Evolutionary conservation across 2,329 filamentous ascomycete species (phyloP).

Genomic region (Diplodia scrobiculata): DNA sequence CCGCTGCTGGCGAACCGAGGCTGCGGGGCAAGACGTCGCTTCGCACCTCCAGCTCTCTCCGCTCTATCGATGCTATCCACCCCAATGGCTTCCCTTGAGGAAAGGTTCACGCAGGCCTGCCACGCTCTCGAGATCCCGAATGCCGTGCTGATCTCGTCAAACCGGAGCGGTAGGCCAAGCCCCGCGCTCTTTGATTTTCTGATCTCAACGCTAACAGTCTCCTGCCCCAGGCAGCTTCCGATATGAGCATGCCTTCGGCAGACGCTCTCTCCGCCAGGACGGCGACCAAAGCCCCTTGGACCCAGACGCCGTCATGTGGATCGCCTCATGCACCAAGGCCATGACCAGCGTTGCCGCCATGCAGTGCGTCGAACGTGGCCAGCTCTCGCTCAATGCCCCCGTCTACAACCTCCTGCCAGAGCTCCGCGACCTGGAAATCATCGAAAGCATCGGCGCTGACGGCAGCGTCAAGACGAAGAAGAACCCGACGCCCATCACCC

Average conservation of each 20-base stretch:
- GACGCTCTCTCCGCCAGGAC: slow-evolving; percentile 34
- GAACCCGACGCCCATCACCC: slow-evolving; percentile 18
- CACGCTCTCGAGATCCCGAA: slow-evolving; percentile 36
- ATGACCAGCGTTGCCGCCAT: slow-evolving; percentile 41
- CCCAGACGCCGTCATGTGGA: slow-evolving; percentile 42
- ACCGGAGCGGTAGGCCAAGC: slow-evolving; percentile 35
- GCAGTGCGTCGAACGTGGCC: slow-evolving; percentile 43
- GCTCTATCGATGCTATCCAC: neutral
- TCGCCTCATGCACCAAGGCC: slow-evolving; percentile 47
- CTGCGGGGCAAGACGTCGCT: neutral
- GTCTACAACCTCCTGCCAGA: slow-evolving; percentile 42
- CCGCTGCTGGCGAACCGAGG: neutral
- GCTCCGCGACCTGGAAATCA: slow-evolving; percentile 35
- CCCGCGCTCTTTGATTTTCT: too few species aligned
- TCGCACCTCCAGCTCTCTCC: too few species aligned
- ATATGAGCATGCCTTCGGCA: slow-evolving; percentile 45
- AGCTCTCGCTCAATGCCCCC: slow-evolving; percentile 39
- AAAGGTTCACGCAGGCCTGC: slow-evolving; percentile 35
- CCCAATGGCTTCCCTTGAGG: slow-evolving; percentile 35
- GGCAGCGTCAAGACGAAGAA: slow-evolving; percentile 32
- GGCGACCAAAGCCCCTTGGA: slow-evolving; percentile 31
- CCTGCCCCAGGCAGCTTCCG: slow-evolving; percentile 40
- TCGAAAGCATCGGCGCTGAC: slow-evolving; percentile 34
- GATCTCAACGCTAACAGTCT: neutral
- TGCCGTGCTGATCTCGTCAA: slow-evolving; percentile 35